Evolutionary conservation across 2,329 filamentous ascomycete species (phyloP), one percentile per base, ranked within the genome.

Genomic region (Bertia moriformis): DNA sequence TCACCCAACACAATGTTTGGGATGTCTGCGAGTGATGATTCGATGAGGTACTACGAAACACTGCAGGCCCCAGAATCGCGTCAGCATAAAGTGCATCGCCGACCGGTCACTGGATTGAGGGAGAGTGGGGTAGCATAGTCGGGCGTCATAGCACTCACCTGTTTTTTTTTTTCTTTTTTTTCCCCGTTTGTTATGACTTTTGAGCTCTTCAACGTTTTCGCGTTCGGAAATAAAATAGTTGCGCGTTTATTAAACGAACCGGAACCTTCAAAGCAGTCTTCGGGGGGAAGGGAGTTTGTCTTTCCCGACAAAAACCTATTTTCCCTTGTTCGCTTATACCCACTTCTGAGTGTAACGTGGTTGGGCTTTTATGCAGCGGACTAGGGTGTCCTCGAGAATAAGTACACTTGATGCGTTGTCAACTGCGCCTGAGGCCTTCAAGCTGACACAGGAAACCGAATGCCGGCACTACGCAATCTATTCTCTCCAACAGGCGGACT

Each of bases 361-460:
- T 35, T 35, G 32, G 32, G 32, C 32, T 35, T 7, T 35, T 7
- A 35, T 35, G 32, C 32, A 35, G 32, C 32, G 15, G 32, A 7
- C 12, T 7, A 17, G 32, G 32, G 32, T 35, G 15, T 15, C 32
- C 32, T 17, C 17, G 10, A 17, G 32, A 35, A 10, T 14, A 10
- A 7, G 15, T 18, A 15, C 15, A 35, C 32, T 35, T 15, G 32
- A 35, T 35, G 32, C 32, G 32, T 35, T 35, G 32, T 35, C 32
- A 10, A n/a, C n/a, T n/a, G n/a, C n/a, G n/a, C n/a, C n/a, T n/a
- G n/a, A n/a, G n/a, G n/a, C n/a, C n/a, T n/a, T n/a, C n/a, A n/a
- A n/a, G n/a, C n/a, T n/a, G n/a, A n/a, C n/a, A n/a, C n/a, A n/a
- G n/a, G n/a, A n/a, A n/a, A n/a, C n/a, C n/a, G n/a, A n/a, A n/a